Evolutionary conservation across 2,329 filamentous ascomycete species (phyloP).

Genomic region (Clarireedia monteithiana): DNA sequence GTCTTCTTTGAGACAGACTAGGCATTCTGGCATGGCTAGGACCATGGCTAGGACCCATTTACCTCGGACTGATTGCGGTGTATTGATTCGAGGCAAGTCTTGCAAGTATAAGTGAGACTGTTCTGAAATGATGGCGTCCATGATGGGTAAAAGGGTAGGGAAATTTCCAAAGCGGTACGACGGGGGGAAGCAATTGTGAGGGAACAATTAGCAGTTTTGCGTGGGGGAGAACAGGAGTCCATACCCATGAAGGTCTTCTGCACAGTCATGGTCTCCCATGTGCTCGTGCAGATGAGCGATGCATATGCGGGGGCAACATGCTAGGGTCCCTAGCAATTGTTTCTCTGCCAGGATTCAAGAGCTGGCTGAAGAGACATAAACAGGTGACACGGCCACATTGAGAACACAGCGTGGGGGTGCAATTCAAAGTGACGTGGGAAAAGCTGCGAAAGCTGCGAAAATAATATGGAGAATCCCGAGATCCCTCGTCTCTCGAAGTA

Average conservation of each 20-base stretch:
- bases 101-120: neutral
- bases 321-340: neutral
- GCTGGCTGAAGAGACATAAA: neutral
- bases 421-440: neutral
- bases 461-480: too few species aligned
- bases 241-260: neutral
- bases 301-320: conserved; percentile 2
- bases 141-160: neutral
- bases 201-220: neutral
- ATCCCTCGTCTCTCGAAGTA: too few species aligned
- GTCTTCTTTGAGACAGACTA: neutral
- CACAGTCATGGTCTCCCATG: neutral
- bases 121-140: neutral
- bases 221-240: neutral
- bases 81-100: neutral
- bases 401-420: neutral
- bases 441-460: neutral
- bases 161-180: neutral
- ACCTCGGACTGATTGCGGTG: neutral
- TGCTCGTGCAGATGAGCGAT: conserved; percentile 3
- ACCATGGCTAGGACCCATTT: neutral
- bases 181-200: too few species aligned
- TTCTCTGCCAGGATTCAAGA: neutral
- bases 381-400: neutral
- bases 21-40: neutral